A percentile compares a stretch with the other conserved stretches of the same genome.
phyloP scores from a whole-genome alignment of 1,284 basidiomycete species.

The Boletus sp. region DNA sequence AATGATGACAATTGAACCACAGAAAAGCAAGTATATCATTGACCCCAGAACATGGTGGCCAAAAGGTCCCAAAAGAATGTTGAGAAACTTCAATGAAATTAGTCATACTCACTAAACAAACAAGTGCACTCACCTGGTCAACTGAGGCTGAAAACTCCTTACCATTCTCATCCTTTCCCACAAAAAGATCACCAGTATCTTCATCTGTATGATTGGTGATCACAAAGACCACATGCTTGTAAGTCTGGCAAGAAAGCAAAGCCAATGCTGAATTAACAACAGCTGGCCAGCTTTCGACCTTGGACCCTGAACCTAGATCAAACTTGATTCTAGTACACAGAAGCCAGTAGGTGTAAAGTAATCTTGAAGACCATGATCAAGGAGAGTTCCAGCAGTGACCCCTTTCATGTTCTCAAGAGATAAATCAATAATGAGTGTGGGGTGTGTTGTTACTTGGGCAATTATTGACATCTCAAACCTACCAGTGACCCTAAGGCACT shows the following conservation, averaged over 20 bases:
- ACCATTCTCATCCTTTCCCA: not conserved
- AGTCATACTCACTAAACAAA: not conserved
- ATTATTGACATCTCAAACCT: not conserved
- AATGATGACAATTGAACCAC: not conserved
- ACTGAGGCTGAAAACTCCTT: not conserved
- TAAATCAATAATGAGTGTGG: no score
- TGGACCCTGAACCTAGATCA: not conserved
- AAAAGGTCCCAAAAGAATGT: not conserved
- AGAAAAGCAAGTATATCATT: not conserved
- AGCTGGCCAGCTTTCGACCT: not conserved
- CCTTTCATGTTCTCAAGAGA: no score
- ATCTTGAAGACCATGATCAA: not conserved
- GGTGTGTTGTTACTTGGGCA: not conserved
- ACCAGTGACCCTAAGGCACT: not conserved
- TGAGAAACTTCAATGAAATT: not conserved
- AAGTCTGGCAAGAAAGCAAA: not conserved
- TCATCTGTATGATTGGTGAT: not conserved
- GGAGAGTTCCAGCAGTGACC: no score
- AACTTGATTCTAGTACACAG: not conserved
- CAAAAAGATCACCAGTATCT: not conserved
- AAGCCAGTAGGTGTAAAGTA: not conserved
- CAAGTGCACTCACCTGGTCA: not conserved
- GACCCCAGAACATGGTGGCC: not conserved
- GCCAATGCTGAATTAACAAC: not conserved
- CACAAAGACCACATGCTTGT: not conserved